Evolutionary conservation across 2,329 filamentous ascomycete genomes (phyloP), one percentile per base, ranked within the genome.

Genomic region (Pestalotiopsis sp.): DNA sequence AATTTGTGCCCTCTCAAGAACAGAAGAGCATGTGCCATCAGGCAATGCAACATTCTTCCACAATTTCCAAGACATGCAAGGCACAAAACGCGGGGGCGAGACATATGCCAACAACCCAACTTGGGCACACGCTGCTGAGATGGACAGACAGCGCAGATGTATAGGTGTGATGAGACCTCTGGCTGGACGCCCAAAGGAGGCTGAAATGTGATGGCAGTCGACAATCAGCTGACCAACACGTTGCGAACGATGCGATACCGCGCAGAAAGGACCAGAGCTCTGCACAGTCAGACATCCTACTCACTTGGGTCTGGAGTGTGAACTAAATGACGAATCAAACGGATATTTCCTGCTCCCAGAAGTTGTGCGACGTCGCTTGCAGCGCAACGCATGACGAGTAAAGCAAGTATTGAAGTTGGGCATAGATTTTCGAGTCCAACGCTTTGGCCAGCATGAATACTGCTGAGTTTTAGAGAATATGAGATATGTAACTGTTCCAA

Each of bases 121-220:
- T 62, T 36, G 59, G 13, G 25, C 57, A 27, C 27, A 36, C 23
- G 57, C 7, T 59, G 57, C 14, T 59, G 57, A 36, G 57, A 59
- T 59, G 23, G 23, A 27, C 57, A 27, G 14, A 27, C 23, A 36
- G 23, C 57, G 23, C 17, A 13, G 11, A 13, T n/a, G 20, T 23
- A 59, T 27, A 13, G 57, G 23, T 27, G 27, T 59, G 57, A 36
- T 27, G 23, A 36, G 27, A 13, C 23, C 23, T 59, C 57, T 13
- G 23, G 9, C 20, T 59, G 57, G 57, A 62, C 45, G 59, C 59
- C 59, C 59, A 39, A 62, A 41, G 59, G 31, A 38, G 59, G 36
- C 59, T 38, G 59, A 36, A 36, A 31, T 62, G 59, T 62, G 59
- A 36, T 62, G 23, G 27, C 4, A 17, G 31, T 13, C 27, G 5